These are phyloP conservation scores for Botryotinia calthae DNA, from an alignment of 2,329 filamentous ascomycete genomes.

Conservation along the genomic window DNA sequence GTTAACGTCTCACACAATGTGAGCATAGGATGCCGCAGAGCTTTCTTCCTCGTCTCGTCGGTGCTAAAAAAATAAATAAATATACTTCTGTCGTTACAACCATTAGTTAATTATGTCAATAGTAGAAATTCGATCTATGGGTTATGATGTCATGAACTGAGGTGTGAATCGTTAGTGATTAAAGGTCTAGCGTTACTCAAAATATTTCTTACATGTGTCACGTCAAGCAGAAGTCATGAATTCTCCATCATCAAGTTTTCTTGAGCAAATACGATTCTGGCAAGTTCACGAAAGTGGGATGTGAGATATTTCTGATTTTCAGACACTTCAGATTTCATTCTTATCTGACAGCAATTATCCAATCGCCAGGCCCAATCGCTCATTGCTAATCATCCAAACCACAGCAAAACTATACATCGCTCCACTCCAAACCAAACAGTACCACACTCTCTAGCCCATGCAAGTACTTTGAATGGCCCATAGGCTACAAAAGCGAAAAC, in stretches of 20 bases:
- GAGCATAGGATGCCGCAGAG: not conserved
- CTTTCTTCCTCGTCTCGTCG: not conserved
- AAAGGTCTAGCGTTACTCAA: not conserved
- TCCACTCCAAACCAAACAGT: not conserved
- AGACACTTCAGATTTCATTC: not conserved
- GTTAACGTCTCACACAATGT: too few relatives aligned
- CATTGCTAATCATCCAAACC: not conserved
- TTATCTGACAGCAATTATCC: not conserved
- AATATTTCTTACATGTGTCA: not conserved
- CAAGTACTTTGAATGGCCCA: not conserved
- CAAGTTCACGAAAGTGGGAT: not conserved
- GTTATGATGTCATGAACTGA: not conserved
- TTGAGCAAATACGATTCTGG: not conserved
- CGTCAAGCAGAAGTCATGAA: fast-evolving
- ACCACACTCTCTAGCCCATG: not conserved
- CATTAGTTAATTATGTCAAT: not conserved
- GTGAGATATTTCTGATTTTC: not conserved
- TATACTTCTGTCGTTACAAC: not conserved
- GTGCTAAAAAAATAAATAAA: too few relatives aligned
- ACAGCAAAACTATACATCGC: not conserved
- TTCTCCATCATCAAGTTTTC: not conserved
- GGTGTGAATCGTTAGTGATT: not conserved
- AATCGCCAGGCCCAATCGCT: not conserved
- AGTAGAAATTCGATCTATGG: not conserved
- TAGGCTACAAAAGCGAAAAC: too few relatives aligned